A percentile compares a stretch with the other conserved stretches of the same genome.
Conservation (phyloP, 2,329 filamentous ascomycete genomes). For the Claviceps monticola region DNA sequence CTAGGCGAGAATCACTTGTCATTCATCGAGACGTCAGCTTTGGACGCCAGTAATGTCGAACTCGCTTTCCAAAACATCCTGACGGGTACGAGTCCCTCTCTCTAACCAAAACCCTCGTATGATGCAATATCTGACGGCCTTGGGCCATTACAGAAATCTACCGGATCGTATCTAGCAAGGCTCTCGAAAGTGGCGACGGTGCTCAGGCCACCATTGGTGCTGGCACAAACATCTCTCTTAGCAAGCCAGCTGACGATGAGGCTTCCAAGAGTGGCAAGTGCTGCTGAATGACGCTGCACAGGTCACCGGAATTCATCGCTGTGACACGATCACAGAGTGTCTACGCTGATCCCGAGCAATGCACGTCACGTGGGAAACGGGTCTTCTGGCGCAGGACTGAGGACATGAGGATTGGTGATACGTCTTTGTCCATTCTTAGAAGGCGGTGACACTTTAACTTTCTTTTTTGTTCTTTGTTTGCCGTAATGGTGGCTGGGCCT, state of each 20-base stretch:
- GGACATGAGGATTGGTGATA: conserved; percentile 21
- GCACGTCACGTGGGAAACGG: conserved; percentile 19
- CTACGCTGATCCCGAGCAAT: conserved; percentile 19
- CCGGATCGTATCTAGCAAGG: conserved; percentile 96
- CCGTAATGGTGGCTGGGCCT: conserved; percentile 23
- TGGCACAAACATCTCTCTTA: conserved; percentile 74
- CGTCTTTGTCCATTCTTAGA: conserved; percentile 23
- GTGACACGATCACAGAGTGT: conserved; percentile 17
- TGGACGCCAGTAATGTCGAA: conserved; percentile 98
- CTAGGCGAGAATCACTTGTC: conserved; percentile 93
- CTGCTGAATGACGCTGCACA: conserved; percentile 42
- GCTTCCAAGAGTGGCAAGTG: conserved; percentile 70
- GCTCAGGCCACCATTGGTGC: conserved; percentile 66
- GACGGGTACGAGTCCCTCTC: conserved; percentile 53
- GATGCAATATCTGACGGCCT: background rate
- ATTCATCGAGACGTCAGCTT: conserved; percentile 97
- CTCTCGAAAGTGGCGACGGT: conserved; percentile 77
- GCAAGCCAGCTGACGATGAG: conserved; percentile 64
- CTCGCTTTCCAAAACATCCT: conserved; percentile 99
- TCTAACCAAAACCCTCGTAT: background rate
- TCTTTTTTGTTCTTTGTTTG: conserved; percentile 26
- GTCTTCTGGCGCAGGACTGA: conserved; percentile 15
- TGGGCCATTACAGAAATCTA: conserved; percentile 66
- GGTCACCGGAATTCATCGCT: background rate
- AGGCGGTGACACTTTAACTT: conserved; percentile 25